Evolutionary conservation across 257 asterid genomes (phyloP).

Genomic region (Nicotiana sylvestris): DNA sequence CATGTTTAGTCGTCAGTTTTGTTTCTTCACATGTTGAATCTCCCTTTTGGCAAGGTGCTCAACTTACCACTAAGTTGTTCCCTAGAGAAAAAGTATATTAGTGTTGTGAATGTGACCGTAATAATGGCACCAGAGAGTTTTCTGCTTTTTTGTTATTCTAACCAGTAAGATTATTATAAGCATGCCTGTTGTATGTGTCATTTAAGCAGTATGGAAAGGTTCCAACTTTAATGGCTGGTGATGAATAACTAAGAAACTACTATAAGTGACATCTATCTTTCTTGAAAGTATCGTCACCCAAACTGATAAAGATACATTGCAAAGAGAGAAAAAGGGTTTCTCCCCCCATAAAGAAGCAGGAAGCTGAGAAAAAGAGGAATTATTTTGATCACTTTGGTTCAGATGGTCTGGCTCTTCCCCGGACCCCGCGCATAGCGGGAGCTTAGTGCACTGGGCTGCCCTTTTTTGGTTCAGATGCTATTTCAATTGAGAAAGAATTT

Average conservation of each 20-base stretch:
- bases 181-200: not conserved
- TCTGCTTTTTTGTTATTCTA: not conserved
- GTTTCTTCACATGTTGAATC: constrained; percentile 52
- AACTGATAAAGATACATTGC: not conserved
- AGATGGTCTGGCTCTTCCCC: too few relatives aligned
- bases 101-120: constrained; percentile 21
- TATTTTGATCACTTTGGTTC: not conserved
- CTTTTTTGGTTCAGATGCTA: not conserved
- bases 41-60: constrained; percentile 31
- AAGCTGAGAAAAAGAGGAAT: not conserved
- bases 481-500: not conserved
- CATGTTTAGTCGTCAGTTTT: constrained; percentile 21
- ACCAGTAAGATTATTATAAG: not conserved
- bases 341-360: not conserved
- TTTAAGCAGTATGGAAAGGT: not conserved
- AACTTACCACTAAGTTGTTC: constrained; percentile 29
- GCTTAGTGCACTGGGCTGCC: too few relatives aligned
- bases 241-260: not conserved
- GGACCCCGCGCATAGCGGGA: too few relatives aligned
- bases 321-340: not conserved
- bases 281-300: not conserved
- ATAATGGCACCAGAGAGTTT: constrained; percentile 14
- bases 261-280: not conserved
- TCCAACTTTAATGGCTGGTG: not conserved
- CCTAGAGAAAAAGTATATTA: not conserved